Conservation (phyloP, 1,284 basidiomycete species). For the Leccinum fallax region DNA sequence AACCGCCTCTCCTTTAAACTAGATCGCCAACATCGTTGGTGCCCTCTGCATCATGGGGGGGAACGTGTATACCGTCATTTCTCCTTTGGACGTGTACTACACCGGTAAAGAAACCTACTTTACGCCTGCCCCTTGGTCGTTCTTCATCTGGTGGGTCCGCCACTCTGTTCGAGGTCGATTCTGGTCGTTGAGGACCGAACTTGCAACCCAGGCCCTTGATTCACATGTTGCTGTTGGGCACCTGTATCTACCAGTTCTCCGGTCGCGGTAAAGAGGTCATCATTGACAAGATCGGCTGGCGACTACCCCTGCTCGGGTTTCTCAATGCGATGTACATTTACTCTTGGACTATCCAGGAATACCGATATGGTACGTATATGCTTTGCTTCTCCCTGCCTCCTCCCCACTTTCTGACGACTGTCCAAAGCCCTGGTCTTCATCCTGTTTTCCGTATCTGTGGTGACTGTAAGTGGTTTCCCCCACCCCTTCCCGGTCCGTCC, state of each 20-base stretch:
- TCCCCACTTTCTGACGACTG: background rate
- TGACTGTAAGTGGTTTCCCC: slow-evolving; percentile 51
- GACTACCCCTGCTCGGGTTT: slow-evolving; percentile 82
- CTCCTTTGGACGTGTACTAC: slow-evolving; percentile 68
- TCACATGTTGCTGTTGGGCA: slow-evolving; percentile 85
- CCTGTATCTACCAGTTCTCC: slow-evolving; percentile 89
- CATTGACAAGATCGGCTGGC: slow-evolving; percentile 86
- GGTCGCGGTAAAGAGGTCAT: slow-evolving; percentile 76
- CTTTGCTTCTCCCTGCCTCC: background rate
- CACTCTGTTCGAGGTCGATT: background rate
- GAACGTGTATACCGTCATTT: slow-evolving; percentile 84
- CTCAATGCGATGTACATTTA: slow-evolving; percentile 88
- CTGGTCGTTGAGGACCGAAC: slow-evolving; percentile 7
- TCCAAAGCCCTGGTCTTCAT: slow-evolving; percentile 76
- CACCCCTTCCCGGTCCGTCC: background rate
- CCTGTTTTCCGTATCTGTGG: slow-evolving; percentile 78
- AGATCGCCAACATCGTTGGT: slow-evolving; percentile 79
- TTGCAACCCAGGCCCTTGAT: slow-evolving; percentile 65
- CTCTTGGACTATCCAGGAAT: slow-evolving; percentile 72
- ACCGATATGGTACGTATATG: slow-evolving; percentile 59
- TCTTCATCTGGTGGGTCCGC: slow-evolving; percentile 71
- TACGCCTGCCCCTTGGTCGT: slow-evolving; percentile 87
- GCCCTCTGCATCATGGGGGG: slow-evolving; percentile 82
- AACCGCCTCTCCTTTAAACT: background rate
- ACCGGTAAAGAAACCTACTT: slow-evolving; percentile 85